Base-by-base conservation (phyloP, 805 yeast species). In the Wickerhamomyces subpelliculosus region DNA sequence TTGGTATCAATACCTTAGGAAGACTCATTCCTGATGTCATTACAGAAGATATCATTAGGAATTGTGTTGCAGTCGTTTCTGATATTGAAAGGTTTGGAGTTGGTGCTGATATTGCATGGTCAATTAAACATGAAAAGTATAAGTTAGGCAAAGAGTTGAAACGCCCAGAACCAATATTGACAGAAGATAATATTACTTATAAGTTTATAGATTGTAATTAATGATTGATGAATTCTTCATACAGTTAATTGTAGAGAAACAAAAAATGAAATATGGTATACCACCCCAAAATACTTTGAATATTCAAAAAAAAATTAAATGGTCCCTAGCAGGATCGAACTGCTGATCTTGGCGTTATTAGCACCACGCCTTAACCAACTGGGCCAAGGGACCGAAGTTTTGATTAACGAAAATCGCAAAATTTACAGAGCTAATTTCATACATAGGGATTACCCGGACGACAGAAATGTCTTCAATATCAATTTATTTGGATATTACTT, bases 301-400 rank as follows among this genome's bases (percentile, higher is more conserved):
- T n/a, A n/a, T n/a, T n/a, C n/a, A n/a, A n/a, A 24, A 24, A 24
- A 8, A 16, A 26, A 13, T n/a, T 5, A 11, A 5, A 27, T 78
- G 85, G 77, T 78, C 83, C 83, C 83, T 78, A 76, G 83, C 85
- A 75, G 85, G 85, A 77, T 78, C 85, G 85, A 78, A 78, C 85
- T 75, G 85, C 83, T 76, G 85, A 78, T 78, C 85, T 57, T 56
- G 60, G 62, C 62, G 62, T 57, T 68, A 69, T 69, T 69, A 69
- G 74, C 73, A 68, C 74, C 69, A 68, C 73, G 74, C 75, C 75
- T 68, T 69, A 68, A 69, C 75, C 75, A 68, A 68, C 75, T 69
- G 70, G 75, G 75, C 75, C 75, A 69, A 69, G 73, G 72, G 75
- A 69, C 67, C 70, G 20, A 4, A 16, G 14, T 9, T 19, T 27